A percentile compares a stretch with the other conserved stretches of the same genome.
Evolutionary conservation across 2,329 filamentous ascomycete genomes (phyloP).

Genomic region (Diplodia sapinea): DNA sequence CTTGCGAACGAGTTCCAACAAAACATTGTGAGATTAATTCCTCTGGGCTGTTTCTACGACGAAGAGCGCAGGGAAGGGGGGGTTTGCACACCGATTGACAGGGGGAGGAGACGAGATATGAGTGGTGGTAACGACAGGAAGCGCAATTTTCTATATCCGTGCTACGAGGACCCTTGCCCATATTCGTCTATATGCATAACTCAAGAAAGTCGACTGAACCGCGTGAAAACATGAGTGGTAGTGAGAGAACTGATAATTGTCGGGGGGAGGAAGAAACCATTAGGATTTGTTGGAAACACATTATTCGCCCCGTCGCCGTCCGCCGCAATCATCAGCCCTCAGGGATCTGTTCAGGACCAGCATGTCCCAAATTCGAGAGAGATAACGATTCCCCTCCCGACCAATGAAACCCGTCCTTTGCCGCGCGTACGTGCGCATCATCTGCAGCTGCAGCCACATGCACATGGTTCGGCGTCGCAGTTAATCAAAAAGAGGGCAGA

Average conservation of each 20-base stretch:
- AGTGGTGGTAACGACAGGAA: background rate
- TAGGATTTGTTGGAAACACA: constrained; percentile 2
- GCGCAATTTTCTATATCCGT: constrained; percentile 2
- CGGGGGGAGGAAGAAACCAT: background rate
- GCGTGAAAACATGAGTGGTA: background rate
- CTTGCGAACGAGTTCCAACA: background rate
- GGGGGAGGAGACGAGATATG: background rate
- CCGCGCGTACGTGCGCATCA: no score
- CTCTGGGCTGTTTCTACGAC: background rate
- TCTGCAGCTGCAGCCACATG: no score
- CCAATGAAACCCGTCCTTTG: no score
- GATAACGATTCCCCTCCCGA: no score
- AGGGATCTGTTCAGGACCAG: background rate
- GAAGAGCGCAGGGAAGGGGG: background rate
- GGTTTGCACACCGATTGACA: background rate
- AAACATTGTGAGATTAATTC: background rate
- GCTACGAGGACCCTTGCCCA: background rate
- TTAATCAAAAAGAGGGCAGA: background rate
- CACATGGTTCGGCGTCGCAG: no score
- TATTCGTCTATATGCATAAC: background rate
- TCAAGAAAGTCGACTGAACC: background rate
- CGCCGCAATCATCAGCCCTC: background rate
- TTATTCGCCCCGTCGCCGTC: background rate
- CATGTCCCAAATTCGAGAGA: background rate
- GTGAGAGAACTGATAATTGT: background rate